Percentiles rank a stretch among this genome's conserved stretches.
Conservation (phyloP, 768 basidiomycete species). For the Galerina marginata region DNA sequence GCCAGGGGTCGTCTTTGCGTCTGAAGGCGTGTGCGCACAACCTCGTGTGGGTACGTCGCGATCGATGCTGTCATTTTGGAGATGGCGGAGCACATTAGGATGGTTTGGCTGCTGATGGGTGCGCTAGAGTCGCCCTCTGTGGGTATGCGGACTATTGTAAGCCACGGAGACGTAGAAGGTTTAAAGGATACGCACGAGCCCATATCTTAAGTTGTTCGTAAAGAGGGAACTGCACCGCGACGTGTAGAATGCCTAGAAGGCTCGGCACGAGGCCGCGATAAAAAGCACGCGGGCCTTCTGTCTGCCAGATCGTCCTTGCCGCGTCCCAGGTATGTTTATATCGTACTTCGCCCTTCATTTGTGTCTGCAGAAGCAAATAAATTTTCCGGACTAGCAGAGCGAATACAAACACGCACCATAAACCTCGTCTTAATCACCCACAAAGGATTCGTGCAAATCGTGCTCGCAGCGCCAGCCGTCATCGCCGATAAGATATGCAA, state of each 20-base stretch:
- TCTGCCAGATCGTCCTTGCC: constrained; percentile 84
- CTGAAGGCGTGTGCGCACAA: constrained; percentile 96
- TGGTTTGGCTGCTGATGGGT: constrained; percentile 63
- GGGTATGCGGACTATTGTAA: constrained; percentile 10
- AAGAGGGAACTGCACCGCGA: constrained; percentile 96
- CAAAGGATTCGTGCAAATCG: constrained; percentile 91
- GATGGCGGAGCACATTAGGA: constrained; percentile 89
- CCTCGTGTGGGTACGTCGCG: constrained; percentile 98
- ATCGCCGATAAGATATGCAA: constrained; percentile 94
- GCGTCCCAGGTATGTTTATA: constrained; percentile 94
- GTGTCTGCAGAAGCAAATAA: constrained; percentile 62
- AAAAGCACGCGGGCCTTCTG: constrained; percentile 87
- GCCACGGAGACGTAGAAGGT: too few relatives aligned
- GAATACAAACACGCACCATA: constrained; percentile 66
- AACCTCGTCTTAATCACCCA: constrained; percentile 99
- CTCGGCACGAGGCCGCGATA: constrained; percentile 95
- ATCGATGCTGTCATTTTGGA: constrained; percentile 97
- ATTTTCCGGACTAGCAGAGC: not conserved
- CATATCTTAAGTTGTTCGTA: constrained; percentile 91
- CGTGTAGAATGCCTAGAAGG: constrained; percentile 90
- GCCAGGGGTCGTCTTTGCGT: constrained; percentile 75
- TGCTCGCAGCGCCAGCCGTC: constrained; percentile 92
- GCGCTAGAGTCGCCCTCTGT: constrained; percentile 51
- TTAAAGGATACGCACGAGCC: constrained; percentile 67
- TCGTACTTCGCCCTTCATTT: constrained; percentile 74